phyloP scores from a whole-genome alignment of 768 basidiomycete genomes.

The Hypholoma fasciculare region DNA sequence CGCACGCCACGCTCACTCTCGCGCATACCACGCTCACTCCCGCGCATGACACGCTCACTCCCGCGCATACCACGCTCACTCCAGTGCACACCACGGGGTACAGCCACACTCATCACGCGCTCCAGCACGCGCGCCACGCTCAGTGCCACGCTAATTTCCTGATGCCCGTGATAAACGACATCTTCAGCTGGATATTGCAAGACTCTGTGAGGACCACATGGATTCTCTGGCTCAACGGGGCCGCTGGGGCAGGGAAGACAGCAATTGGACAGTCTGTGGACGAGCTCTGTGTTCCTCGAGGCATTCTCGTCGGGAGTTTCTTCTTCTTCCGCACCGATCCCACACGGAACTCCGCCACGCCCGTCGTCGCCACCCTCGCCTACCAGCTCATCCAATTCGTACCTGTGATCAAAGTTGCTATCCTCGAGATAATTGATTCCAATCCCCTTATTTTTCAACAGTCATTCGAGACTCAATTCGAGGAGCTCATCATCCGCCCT shows the following conservation, averaged over 20 bases:
- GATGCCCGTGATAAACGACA: neutral
- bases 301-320: conserved; percentile 25
- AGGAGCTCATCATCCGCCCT: neutral
- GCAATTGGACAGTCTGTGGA: conserved; percentile 23
- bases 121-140: too few species aligned
- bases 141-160: too few species aligned
- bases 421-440: conserved; percentile 10
- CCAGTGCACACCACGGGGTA: too few species aligned
- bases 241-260: conserved; percentile 24
- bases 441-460: neutral
- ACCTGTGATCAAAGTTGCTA: neutral
- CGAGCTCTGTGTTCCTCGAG: conserved; percentile 16
- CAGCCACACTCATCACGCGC: too few species aligned
- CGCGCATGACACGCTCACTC: too few species aligned
- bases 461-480: neutral
- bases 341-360: conserved; percentile 21
- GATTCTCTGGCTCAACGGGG: conserved; percentile 19
- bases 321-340: conserved; percentile 33
- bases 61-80: too few species aligned
- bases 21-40: too few species aligned
- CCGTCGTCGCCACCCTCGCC: conserved; percentile 30
- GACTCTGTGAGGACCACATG: neutral
- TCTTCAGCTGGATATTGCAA: neutral
- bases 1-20: too few species aligned
- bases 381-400: conserved; percentile 22